These are phyloP conservation scores for Russula sp. DNA, from an alignment of 768 basidiomycete genomes.

Conservation along the genomic window DNA sequence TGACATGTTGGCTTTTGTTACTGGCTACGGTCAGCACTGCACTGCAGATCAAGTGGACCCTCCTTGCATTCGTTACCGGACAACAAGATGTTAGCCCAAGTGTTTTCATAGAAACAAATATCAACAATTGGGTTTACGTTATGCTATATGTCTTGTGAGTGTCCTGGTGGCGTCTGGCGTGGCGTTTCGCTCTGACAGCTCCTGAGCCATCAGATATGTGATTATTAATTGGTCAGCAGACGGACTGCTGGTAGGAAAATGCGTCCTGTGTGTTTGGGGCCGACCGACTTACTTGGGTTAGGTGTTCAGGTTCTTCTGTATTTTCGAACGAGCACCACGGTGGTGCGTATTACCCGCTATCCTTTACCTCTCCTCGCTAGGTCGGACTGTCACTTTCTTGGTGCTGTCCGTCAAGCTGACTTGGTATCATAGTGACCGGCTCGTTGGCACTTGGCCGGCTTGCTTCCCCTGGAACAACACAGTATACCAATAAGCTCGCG, in stretches of 20 bases:
- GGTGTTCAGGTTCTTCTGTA: conserved; percentile 15
- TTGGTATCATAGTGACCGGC: conserved; percentile 21
- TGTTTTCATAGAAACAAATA: conserved; percentile 31
- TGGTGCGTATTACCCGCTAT: conserved; percentile 16
- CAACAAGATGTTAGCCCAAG: conserved; percentile 31
- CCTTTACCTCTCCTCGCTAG: conserved; percentile 16
- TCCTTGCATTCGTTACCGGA: conserved; percentile 33
- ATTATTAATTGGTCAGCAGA: conserved; percentile 36
- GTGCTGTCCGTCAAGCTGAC: background rate
- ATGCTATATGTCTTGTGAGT: conserved; percentile 34
- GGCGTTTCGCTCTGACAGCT: conserved; percentile 4
- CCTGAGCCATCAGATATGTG: conserved; percentile 33
- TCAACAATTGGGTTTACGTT: conserved; percentile 28
- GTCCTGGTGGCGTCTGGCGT: background rate
- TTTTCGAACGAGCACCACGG: conserved; percentile 5
- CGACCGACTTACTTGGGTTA: background rate
- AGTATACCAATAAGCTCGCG: conserved; percentile 12
- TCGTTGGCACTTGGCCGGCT: conserved; percentile 29
- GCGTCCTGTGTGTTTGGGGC: background rate
- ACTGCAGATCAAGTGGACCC: conserved; percentile 28
- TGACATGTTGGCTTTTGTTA: conserved; percentile 24
- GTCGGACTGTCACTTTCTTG: background rate
- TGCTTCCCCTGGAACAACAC: conserved; percentile 20
- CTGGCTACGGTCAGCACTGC: conserved; percentile 20
- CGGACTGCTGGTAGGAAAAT: conserved; percentile 32